Base-by-base conservation (phyloP, 2,329 filamentous ascomycete species). In the Xylaria sp. region DNA sequence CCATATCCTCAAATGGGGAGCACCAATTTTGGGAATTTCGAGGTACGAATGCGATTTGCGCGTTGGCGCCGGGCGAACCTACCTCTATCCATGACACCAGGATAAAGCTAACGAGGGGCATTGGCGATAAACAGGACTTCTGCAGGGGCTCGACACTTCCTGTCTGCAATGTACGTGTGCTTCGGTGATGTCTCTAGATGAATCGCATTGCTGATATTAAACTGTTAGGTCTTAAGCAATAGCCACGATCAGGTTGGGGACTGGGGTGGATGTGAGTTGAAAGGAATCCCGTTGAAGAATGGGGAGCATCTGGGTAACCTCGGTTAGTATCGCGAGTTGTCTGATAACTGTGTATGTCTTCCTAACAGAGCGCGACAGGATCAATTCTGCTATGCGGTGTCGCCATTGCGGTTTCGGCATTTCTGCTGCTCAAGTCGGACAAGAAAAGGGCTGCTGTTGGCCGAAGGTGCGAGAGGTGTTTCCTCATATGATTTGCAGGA, bases 391-490 rank as follows among this genome's bases (percentile, higher is more conserved):
- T 98, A 45, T 91, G 88, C 69, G 93, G 85, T 69, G 78, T 97
- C 70, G 93, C 94, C 45, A 94, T 99, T 73, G 75, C 87, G 25
- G 81, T 87, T 9, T 84, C 91, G 4, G 76, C 82, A 11, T 89
- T 91, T 73, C 83, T 99, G 65, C 75, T 98, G 79, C 87, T 91
- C 81, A 86, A 89, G 72, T 97, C 96, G 22, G 92, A 98, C 75
- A 88, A 87, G 78, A 98, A 99, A 82, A 90, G 92, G 79, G 96
- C 96, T 63, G 96, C 96, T 63, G 96, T 99, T 54, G 96, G 96
- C 67, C 86, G 96, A 83, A 92, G 94, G 94, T 96, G 82, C 68
- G 85, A 74, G 22, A 33, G 29, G 31, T 10, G 7, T 29, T 36
- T 63, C 15, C 44, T 20, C 5, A n/a, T 11, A 29, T 29, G n/a